phyloP scores from a whole-genome alignment of 2,329 filamentous ascomycete species.

The Pseudonectria buxi region DNA sequence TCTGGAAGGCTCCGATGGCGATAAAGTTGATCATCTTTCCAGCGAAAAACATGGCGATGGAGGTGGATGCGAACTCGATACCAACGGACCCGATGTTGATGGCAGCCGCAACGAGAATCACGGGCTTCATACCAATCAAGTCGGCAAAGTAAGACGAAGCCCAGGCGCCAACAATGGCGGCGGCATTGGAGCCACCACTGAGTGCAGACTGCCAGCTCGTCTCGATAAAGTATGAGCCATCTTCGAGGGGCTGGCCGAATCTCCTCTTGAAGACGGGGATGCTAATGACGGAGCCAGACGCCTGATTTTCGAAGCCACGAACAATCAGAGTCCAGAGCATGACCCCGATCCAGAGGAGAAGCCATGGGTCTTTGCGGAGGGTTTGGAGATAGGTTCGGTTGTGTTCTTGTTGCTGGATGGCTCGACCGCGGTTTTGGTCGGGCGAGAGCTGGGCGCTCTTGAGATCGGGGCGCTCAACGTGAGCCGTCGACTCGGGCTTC shows the following conservation, averaged over 20 bases:
- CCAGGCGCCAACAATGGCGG: slow-evolving; percentile 19
- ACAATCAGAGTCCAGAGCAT: slow-evolving; percentile 26
- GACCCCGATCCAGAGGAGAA: slow-evolving; percentile 23
- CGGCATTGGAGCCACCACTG: slow-evolving; percentile 17
- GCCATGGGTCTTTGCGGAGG: slow-evolving; percentile 20
- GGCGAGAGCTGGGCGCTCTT: not conserved
- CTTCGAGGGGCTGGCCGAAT: slow-evolving; percentile 8
- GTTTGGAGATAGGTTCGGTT: slow-evolving; percentile 20
- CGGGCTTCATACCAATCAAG: slow-evolving; percentile 17
- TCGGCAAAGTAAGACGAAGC: slow-evolving; percentile 20
- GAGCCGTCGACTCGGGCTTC: too few species aligned
- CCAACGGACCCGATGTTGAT: slow-evolving; percentile 24
- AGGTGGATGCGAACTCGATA: slow-evolving; percentile 24
- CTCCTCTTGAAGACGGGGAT: slow-evolving; percentile 13
- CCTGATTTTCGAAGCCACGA: slow-evolving; percentile 21
- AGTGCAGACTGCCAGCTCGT: slow-evolving; percentile 25
- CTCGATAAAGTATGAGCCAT: slow-evolving; percentile 16
- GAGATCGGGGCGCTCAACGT: too few species aligned
- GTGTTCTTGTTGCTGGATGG: slow-evolving; percentile 24
- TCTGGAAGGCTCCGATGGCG: slow-evolving; percentile 30
- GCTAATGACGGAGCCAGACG: slow-evolving; percentile 15
- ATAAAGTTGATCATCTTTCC: slow-evolving; percentile 26
- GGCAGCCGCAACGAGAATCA: slow-evolving; percentile 10
- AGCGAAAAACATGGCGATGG: slow-evolving; percentile 23
- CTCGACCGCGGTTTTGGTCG: slow-evolving; percentile 12